These are phyloP conservation scores for Coemansia umbellata DNA, from an alignment of 192 early-diverging fungal genomes.

Conservation along the genomic window DNA sequence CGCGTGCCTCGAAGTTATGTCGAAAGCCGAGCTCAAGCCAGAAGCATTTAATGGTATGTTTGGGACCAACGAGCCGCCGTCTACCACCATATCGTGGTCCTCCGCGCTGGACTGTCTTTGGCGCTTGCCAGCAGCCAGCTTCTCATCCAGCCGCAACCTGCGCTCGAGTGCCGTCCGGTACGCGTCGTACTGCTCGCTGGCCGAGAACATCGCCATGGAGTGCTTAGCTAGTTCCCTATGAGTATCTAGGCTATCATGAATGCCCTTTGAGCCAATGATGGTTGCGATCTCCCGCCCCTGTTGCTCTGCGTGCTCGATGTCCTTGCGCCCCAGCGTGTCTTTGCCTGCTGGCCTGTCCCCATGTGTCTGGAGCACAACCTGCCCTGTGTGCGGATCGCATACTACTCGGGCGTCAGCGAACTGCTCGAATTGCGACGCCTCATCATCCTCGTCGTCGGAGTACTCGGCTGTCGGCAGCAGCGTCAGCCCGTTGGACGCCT, in stretches of 20 bases:
- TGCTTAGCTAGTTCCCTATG: background rate
- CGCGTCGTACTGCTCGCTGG: conserved; percentile 19
- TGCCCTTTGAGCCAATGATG: background rate
- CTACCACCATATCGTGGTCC: too few species aligned
- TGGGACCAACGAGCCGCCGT: too few species aligned
- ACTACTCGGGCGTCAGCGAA: conserved; percentile 19
- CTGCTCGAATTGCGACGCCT: conserved; percentile 11
- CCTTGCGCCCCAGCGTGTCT: background rate
- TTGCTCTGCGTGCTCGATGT: conserved; percentile 47
- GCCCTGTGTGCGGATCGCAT: conserved; percentile 10
- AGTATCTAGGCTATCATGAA: background rate
- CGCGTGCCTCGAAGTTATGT: conserved; percentile 7
- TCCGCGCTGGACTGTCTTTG: too few species aligned
- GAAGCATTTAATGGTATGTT: too few species aligned
- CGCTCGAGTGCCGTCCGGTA: conserved; percentile 24
- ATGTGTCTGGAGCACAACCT: conserved; percentile 1
- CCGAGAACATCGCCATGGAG: conserved; percentile 12
- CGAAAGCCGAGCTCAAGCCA: too few species aligned
- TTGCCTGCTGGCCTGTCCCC: background rate
- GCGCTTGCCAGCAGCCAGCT: conserved; percentile 6
- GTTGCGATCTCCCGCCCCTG: conserved; percentile 24
- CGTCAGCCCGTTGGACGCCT: conserved; percentile 4
- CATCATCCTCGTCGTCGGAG: conserved; percentile 6
- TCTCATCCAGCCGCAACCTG: conserved; percentile 1
- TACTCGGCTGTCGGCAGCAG: conserved; percentile 21